Evolutionary conservation across 176 grass and related monocot genomes (phyloP), one percentile per base, ranked within the genome.

Genomic region (Oryza officinalis): DNA sequence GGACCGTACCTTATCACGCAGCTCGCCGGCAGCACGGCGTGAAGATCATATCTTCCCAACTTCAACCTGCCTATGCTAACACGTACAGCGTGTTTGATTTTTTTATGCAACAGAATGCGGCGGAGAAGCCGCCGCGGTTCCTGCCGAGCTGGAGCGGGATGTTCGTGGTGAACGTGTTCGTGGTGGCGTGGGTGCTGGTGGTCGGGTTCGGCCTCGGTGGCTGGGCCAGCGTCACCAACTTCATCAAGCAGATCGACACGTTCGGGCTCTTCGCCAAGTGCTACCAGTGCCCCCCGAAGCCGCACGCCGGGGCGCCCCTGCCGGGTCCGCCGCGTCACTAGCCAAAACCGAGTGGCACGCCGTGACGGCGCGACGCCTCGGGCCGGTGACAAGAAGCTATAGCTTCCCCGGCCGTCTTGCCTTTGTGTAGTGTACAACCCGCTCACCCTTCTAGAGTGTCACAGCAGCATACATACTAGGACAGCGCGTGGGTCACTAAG

Each of bases 261-360:
- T 94, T 94, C 72, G 92, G 92, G 2, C 89, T 94, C 84, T 94
- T 94, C 84, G 89, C 92, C 50, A 94, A 85, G 69, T 94, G 92
- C 87, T 94, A 91, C 77, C 92, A 94, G 49, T 94, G 92, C 46
- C 88, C 88, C 0, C 68, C 88, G 0, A 89, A 38, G 82, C 8
- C 50, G 23, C 81, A 84, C 69, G 27, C 65, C 9, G 85, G 71
- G 13, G 8, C 47, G 38, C 72, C 85, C 8, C 4, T 45, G 31
- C 74, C 80, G 45, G 86, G 60, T 60, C 68, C 81, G 61, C 69
- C 69, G 69, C 70, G 9, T 20, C 82, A 85, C 65, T 89, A 80
- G 37, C 47, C 17, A 11, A 27, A 20, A 23, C 0, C 54, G 27
- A 74, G 27, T 18, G 20, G 2, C 41, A 27, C 17, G 46, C 37